Evolutionary conservation across 176 grass and related monocot species (phyloP), one percentile per base, ranked within the genome.

Genomic region (Aegilops bicornis): DNA sequence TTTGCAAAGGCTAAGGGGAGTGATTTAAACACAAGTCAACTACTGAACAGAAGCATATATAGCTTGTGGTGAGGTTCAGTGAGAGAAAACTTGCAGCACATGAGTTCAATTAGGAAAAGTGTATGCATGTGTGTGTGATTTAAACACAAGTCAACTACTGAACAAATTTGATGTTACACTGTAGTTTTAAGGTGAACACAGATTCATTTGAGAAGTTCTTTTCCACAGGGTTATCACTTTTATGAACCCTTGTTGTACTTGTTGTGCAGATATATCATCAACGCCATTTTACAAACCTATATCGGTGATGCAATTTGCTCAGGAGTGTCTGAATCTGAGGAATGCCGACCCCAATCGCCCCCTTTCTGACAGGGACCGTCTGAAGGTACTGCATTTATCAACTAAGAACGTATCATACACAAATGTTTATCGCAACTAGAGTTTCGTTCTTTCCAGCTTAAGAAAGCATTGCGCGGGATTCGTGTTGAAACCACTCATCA

Each of bases 401-500:
- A 73, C 25, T 54, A 62, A 69, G 36, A 32, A 64, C 14, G 7
- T 86, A 22, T 19, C 30, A 52, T 70, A 31, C 2, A 61, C 33
- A 45, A 32, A 32, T 69, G 48, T 33, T 74, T 83, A 66, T 59
- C 29, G 36, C 50, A 45, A 85, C 74, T 48, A 24, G 64, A 69
- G 76, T 85, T 30, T 80, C 1, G 60, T 8, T 73, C 32, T 74
- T 66, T 79, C 9, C 81, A 97, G 95, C 12, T 97, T 85, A 92
- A 88, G 78, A 97, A 84, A 93, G 88, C 76, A 64, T 79, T 97
- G 67, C 82, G 79, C 1, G 90, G 95, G 82, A 65, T 97, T 81
- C 86, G 87, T 86, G 92, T 97, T 61, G 92, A 95, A 78, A 88
- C 84, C 5, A 91, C 79, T 22, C 95, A 94, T 48, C 91, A 88